Percentiles rank a stretch among this genome's conserved stretches.
Conservation (phyloP, 2,329 filamentous ascomycete species). For the Geosmithia putterillii region DNA sequence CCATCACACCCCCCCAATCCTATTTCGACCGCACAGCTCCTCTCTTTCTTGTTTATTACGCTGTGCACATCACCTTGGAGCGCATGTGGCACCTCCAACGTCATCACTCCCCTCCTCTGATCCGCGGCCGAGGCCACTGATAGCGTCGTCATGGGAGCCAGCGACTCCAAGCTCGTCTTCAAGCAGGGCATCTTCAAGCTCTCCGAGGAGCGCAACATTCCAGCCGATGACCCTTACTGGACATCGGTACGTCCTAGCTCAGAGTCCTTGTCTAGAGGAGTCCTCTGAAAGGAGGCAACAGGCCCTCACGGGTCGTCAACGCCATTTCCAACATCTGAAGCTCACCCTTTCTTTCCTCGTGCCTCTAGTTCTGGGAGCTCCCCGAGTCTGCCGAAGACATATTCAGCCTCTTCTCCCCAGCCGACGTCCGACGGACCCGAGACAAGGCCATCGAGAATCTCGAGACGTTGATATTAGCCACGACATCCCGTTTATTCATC, state of each 20-base stretch:
- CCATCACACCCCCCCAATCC: background rate
- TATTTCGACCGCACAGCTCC: background rate
- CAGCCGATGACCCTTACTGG: constrained; percentile 87
- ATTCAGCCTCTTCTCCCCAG: constrained; percentile 86
- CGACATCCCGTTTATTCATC: constrained; percentile 71
- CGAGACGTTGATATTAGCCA: constrained; percentile 74
- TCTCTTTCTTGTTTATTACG: background rate
- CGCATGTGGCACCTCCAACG: background rate
- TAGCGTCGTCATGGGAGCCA: constrained; percentile 65
- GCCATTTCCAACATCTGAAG: background rate
- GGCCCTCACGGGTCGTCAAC: too few species aligned
- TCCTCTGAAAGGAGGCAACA: too few species aligned
- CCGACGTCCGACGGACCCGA: constrained; percentile 77
- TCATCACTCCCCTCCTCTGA: background rate
- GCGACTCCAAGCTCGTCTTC: constrained; percentile 97
- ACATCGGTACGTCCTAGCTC: constrained; percentile 68
- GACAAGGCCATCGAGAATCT: constrained; percentile 78
- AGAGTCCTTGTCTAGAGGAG: too few species aligned
- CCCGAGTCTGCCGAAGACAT: constrained; percentile 93
- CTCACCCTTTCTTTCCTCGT: background rate
- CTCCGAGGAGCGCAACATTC: constrained; percentile 80
- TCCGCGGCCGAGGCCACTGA: background rate
- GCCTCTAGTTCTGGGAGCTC: constrained; percentile 79
- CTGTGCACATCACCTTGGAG: background rate
- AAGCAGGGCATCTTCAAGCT: constrained; percentile 96